phyloP scores from a whole-genome alignment of 202 grass and related monocot genomes.

The Zizania palustris region DNA sequence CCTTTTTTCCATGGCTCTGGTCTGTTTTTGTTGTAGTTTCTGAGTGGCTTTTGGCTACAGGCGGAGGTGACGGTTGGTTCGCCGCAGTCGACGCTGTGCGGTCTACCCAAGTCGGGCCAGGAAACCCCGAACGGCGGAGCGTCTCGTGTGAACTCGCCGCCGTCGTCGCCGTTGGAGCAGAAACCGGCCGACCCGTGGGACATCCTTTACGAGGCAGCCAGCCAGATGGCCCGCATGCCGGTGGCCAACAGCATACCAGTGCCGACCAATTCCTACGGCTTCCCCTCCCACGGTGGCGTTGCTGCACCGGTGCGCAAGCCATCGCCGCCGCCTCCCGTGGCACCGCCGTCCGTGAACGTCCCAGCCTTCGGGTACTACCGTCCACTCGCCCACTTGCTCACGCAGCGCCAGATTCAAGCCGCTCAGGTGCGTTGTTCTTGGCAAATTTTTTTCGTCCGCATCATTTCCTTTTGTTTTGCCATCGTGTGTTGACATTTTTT shows the following conservation, averaged over 20 bases:
- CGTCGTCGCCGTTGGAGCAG: constrained; percentile 73
- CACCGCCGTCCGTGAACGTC: neutral
- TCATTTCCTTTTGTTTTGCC: neutral
- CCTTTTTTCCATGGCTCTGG: too few species aligned
- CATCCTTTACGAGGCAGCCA: constrained; percentile 59
- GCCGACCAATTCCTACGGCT: neutral
- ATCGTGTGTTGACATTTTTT: neutral
- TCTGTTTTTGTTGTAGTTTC: neutral
- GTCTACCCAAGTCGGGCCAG: constrained; percentile 48
- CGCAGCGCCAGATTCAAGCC: constrained; percentile 75
- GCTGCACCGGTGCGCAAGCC: constrained; percentile 6
- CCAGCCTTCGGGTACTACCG: constrained; percentile 39
- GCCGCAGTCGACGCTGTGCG: constrained; percentile 72
- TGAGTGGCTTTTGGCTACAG: constrained; percentile 7
- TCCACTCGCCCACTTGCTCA: constrained; percentile 50
- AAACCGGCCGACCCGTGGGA: constrained; percentile 56
- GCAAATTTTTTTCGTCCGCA: neutral
- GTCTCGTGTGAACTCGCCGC: constrained; percentile 67
- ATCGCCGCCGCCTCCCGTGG: constrained; percentile 25
- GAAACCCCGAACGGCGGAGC: constrained; percentile 54
- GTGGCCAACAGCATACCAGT: neutral
- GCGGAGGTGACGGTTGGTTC: constrained; percentile 48
- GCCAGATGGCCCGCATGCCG: constrained; percentile 59
- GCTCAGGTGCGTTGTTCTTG: constrained; percentile 47
- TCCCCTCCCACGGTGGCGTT: neutral